Base-by-base conservation (phyloP, 202 grass and related monocot species). In the Panicum hallii region DNA sequence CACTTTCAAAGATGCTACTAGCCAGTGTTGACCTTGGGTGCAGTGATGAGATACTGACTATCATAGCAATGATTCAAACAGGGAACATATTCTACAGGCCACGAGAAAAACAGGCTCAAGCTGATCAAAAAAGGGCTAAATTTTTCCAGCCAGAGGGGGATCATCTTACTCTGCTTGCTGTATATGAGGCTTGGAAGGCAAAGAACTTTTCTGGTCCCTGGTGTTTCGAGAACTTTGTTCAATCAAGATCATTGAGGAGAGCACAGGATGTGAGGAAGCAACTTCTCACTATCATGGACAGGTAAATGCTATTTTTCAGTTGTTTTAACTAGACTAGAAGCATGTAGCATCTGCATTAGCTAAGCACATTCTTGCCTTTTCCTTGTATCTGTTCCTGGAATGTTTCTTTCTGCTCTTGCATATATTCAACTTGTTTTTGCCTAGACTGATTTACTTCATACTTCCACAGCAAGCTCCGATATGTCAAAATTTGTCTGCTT, bases 21-120 rank as follows among this genome's bases (percentile, higher is more conserved):
- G 96, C 96, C 14, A 98, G 96, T 61, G 93, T 98, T 5, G 93
- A 98, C 83, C 93, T 98, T 87, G 95, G 95, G 40, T 98, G 95
- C 64, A 92, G 83, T 77, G 91, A 98, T 90, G 93, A 95, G 84
- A 98, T 98, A 84, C 85, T 98, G 67, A 98, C 95, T 62, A 94
- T 95, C 60, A 98, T 98, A 61, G 91, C 95, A 30, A 98, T 98
- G 95, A 95, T 98, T 82, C 89, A 91, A 75, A 98, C 93, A 4
- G 95, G 95, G 62, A 98, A 95, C 83, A 98, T 98, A 75, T 98
- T 98, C 70, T 98, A 98, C 54, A 93, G 95, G 72, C 95, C 95
- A 67, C 85, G 91, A 72, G 91, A 93, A 60, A 93, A 93, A 65
- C 91, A 93, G 38, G 91, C 91, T 63, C 88, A 90, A 61, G 88